Conservation (phyloP, 257 asterid genomes). For the Solanum microdontum region DNA sequence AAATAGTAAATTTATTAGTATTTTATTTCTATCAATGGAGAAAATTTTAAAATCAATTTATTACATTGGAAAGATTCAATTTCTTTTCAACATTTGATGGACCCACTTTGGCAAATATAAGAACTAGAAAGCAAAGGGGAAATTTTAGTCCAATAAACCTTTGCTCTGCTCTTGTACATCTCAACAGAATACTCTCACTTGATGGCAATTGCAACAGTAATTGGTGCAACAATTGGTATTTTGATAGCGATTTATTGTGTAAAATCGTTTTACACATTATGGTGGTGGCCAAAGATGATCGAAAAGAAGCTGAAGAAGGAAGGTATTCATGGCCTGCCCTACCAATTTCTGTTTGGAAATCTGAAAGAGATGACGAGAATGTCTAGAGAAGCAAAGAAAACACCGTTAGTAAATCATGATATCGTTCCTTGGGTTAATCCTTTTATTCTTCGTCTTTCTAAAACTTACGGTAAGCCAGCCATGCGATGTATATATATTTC, state of each 20-base stretch:
- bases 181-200: no score
- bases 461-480: slow-evolving; percentile 3
- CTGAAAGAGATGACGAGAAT: not conserved
- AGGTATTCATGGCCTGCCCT: slow-evolving; percentile 13
- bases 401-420: slow-evolving; percentile 7
- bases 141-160: no score
- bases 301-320: slow-evolving; percentile 4
- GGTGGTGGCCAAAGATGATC: slow-evolving; percentile 20
- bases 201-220: not conserved
- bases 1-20: no score
- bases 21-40: no score
- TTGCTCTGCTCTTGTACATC: no score
- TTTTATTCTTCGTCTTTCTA: slow-evolving; percentile 4
- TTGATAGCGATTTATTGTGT: not conserved
- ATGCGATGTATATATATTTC: no score
- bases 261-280: not conserved
- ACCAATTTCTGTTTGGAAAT: slow-evolving; percentile 15
- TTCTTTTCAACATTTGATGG: no score
- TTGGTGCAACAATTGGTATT: not conserved
- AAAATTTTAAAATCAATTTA: no score
- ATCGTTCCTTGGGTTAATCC: slow-evolving; percentile 10
- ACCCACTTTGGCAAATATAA: no score
- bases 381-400: slow-evolving; percentile 9
- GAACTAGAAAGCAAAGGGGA: no score
- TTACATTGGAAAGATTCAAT: no score